Percentiles rank a stretch among this genome's conserved stretches.
These are phyloP conservation scores for Saraca asoca DNA, from an alignment of 331 rosid genomes.

Conservation along the genomic window DNA sequence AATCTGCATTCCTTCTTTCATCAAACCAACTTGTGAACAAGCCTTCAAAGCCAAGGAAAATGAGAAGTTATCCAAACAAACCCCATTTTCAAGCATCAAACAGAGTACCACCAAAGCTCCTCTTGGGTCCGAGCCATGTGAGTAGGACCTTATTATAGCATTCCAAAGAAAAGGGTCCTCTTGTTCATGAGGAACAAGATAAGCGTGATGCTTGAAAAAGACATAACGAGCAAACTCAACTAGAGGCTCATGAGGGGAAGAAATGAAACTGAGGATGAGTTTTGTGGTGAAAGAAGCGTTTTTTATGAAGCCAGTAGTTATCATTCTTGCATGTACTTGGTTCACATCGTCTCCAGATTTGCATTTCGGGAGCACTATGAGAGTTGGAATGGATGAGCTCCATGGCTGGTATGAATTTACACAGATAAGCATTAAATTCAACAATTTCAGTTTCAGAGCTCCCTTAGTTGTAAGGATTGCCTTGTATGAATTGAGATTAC, in stretches of 20 bases:
- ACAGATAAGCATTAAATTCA: constrained; percentile 53
- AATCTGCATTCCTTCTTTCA: constrained; percentile 64
- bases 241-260: constrained; percentile 64
- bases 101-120: constrained; percentile 49
- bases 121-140: constrained; percentile 68
- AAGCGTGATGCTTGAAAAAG: constrained; percentile 59
- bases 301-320: constrained; percentile 56
- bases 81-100: constrained; percentile 67
- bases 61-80: constrained; percentile 58
- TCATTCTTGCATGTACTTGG: constrained; percentile 61
- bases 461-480: too few species aligned
- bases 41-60: constrained; percentile 74
- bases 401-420: constrained; percentile 58
- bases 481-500: too few species aligned
- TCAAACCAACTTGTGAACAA: constrained; percentile 56
- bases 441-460: background rate
- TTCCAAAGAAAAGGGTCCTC: constrained; percentile 83
- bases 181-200: constrained; percentile 18
- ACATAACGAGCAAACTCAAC: constrained; percentile 63
- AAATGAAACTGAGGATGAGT: constrained; percentile 58
- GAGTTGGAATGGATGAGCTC: constrained; percentile 50
- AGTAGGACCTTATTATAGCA: constrained; percentile 63
- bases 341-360: constrained; percentile 51
- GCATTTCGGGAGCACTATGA: constrained; percentile 54
- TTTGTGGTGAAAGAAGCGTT: constrained; percentile 45